Percentiles rank a stretch among this genome's conserved stretches.
These are phyloP conservation scores for Drechslerella dactyloides DNA, from an alignment of 2,329 filamentous ascomycete species.

Conservation along the genomic window DNA sequence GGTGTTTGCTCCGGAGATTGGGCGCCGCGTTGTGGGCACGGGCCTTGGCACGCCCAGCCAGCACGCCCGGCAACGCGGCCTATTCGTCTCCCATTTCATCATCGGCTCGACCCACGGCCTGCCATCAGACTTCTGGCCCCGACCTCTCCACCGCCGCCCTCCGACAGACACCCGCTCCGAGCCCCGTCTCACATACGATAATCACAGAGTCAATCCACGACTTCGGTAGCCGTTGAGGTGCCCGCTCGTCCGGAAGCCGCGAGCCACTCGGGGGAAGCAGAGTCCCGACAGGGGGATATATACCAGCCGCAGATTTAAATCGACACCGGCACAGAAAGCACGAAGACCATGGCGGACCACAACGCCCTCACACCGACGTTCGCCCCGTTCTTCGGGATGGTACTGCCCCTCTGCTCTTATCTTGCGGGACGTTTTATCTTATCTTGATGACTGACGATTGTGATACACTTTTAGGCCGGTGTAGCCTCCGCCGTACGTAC, in stretches of 20 bases:
- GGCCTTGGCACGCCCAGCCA: conserved; percentile 7
- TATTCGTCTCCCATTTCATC: conserved; percentile 24
- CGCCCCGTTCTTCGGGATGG: conserved; percentile 50
- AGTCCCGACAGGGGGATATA: not conserved
- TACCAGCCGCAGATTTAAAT: conserved; percentile 3
- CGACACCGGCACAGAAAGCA: not conserved
- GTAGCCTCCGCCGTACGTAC: conserved; percentile 47
- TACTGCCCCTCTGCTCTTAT: conserved; percentile 10
- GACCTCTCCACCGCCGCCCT: conserved; percentile 1
- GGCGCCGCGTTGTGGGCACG: not conserved
- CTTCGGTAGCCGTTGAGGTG: too few relatives aligned
- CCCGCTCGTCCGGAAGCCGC: too few relatives aligned
- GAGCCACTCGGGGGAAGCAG: too few relatives aligned
- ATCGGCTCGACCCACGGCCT: conserved; percentile 3
- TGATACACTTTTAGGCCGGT: conserved; percentile 29
- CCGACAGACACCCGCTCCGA: not conserved
- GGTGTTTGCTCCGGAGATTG: not conserved
- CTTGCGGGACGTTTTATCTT: not conserved
- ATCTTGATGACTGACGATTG: not conserved
- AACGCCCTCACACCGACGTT: conserved; percentile 45
- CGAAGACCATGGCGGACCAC: conserved; percentile 31
- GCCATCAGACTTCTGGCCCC: not conserved
- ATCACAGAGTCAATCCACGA: too few relatives aligned
- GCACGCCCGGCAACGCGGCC: conserved; percentile 2
- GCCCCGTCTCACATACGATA: too few relatives aligned